Percentiles rank a stretch among this genome's conserved stretches.
phyloP scores from a whole-genome alignment of 108 stramenopile genomes.

The Cyclotella cryptica region DNA sequence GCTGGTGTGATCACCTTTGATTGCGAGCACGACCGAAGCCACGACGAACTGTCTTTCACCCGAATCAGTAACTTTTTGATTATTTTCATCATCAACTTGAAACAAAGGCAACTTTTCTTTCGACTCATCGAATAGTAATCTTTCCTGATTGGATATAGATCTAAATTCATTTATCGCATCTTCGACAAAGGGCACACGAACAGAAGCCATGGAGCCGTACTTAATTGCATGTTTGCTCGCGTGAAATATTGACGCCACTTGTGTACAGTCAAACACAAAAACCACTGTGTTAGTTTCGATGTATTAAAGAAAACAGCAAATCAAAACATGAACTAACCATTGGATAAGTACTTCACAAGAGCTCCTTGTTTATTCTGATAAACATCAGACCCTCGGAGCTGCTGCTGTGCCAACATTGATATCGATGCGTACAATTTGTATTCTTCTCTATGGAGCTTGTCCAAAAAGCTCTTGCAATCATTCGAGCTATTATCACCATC shows the following conservation, averaged over 20 bases:
- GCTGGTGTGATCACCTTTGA: slow-evolving; percentile 51
- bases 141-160: slow-evolving; percentile 24
- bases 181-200: slow-evolving; percentile 51
- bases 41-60: slow-evolving; percentile 24
- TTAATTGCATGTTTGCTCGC: slow-evolving; percentile 23
- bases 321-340: slow-evolving; percentile 22
- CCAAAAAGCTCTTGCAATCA: slow-evolving; percentile 17
- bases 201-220: slow-evolving; percentile 42
- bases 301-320: background rate
- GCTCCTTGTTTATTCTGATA: slow-evolving; percentile 19
- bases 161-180: slow-evolving; percentile 44
- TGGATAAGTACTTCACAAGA: slow-evolving; percentile 33
- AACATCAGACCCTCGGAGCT: slow-evolving; percentile 10
- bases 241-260: slow-evolving; percentile 31
- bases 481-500: background rate
- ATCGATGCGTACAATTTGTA: slow-evolving; percentile 37
- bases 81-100: background rate
- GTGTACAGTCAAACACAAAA: background rate
- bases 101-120: background rate
- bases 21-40: slow-evolving; percentile 42
- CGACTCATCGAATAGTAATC: background rate
- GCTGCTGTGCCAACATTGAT: slow-evolving; percentile 11
- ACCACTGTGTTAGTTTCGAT: no score
- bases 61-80: background rate
- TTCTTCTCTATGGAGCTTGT: slow-evolving; percentile 32